Evolutionary conservation across 2,329 filamentous ascomycete species (phyloP).

Genomic region (Diaporthe citrichinensis): DNA sequence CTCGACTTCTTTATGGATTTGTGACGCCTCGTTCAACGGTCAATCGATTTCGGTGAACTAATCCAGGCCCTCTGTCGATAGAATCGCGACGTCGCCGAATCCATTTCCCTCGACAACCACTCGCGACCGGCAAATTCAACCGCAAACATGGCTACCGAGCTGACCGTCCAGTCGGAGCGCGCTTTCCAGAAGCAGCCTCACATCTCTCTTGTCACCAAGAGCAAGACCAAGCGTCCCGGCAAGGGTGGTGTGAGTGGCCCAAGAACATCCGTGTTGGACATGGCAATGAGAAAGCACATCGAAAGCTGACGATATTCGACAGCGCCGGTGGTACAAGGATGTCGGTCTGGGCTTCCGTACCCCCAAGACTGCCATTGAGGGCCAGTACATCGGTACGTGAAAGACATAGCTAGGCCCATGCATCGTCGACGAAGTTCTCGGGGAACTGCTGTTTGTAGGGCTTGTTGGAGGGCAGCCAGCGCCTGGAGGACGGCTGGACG

Average conservation of each 20-base stretch:
- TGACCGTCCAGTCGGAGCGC: slow-evolving; percentile 99
- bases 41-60: slow-evolving; percentile 46
- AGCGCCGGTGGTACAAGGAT: slow-evolving; percentile 88
- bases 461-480: slow-evolving; percentile 4
- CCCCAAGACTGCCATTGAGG: slow-evolving; percentile 98
- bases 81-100: slow-evolving; percentile 45
- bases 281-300: not conserved
- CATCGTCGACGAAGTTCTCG: not conserved
- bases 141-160: slow-evolving; percentile 94
- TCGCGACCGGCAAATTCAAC: slow-evolving; percentile 57
- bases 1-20: slow-evolving; percentile 5
- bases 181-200: slow-evolving; percentile 99
- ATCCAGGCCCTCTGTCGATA: slow-evolving; percentile 48
- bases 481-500: not conserved
- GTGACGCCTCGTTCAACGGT: slow-evolving; percentile 44
- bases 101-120: slow-evolving; percentile 48
- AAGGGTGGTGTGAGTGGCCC: slow-evolving; percentile 88
- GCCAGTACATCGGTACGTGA: slow-evolving; percentile 96
- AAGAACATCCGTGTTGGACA: slow-evolving; percentile 2
- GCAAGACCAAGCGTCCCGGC: slow-evolving; percentile 87
- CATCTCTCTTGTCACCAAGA: slow-evolving; percentile 99
- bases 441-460: not conserved
- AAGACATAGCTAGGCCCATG: not conserved
- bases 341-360: slow-evolving; percentile 99
- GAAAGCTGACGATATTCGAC: slow-evolving; percentile 36